These are phyloP conservation scores for Debaryomycetaceae sp. DNA, from an alignment of 1,139 yeast genomes.

Conservation along the genomic window DNA sequence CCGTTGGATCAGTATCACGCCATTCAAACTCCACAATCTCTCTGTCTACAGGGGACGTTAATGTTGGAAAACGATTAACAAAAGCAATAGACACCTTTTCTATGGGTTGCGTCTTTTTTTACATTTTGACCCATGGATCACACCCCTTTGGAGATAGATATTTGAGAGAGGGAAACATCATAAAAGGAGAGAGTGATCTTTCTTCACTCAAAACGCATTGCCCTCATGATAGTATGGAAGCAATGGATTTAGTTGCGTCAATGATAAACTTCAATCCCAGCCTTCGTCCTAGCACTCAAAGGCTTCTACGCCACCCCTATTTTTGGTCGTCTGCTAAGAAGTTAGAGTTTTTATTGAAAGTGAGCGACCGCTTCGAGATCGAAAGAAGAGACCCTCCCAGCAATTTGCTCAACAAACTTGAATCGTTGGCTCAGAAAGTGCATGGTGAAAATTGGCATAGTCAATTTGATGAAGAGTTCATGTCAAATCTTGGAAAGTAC, in stretches of 20 bases:
- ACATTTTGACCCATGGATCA: constrained; percentile 76
- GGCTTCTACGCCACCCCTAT: constrained; percentile 76
- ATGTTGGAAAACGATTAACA: constrained; percentile 56
- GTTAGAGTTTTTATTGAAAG: constrained; percentile 77
- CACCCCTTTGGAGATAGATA: constrained; percentile 95
- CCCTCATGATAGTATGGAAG: constrained; percentile 54
- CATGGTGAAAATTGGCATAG: constrained; percentile 73
- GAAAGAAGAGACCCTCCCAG: constrained; percentile 89
- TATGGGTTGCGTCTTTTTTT: constrained; percentile 89
- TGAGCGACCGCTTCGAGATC: constrained; percentile 86
- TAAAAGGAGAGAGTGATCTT: constrained; percentile 64
- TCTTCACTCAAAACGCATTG: constrained; percentile 38
- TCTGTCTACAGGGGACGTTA: constrained; percentile 14
- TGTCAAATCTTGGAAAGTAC: constrained; percentile 84
- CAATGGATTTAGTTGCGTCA: constrained; percentile 62
- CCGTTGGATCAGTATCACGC: constrained; percentile 21
- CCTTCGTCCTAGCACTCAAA: constrained; percentile 67
- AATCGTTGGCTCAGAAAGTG: constrained; percentile 49
- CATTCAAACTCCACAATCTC: constrained; percentile 7
- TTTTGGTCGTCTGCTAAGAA: constrained; percentile 81
- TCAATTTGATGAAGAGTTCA: constrained; percentile 65
- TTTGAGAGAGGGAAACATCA: constrained; percentile 82
- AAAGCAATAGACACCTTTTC: constrained; percentile 93
- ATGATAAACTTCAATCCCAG: constrained; percentile 74
- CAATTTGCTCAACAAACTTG: constrained; percentile 56